Percentiles rank a stretch among this genome's conserved stretches.
Conservation (phyloP, 73 alveolate species). For the Paramecium sonneborni region DNA sequence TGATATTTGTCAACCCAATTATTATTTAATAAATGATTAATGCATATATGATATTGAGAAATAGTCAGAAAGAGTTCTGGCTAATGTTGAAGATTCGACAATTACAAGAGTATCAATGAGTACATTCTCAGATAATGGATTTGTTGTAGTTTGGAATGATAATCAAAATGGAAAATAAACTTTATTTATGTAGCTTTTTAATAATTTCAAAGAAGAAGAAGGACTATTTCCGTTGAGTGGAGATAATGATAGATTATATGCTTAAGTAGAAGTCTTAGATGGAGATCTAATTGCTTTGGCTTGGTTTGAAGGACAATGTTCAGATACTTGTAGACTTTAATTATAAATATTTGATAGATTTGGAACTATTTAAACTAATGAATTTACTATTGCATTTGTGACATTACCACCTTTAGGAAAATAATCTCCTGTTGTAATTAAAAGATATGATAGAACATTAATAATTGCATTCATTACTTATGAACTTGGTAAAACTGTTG, state of each 20-base stretch:
- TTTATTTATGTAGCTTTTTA: neutral
- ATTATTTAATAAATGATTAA: neutral
- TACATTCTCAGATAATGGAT: neutral
- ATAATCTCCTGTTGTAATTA: neutral
- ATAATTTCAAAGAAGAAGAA: neutral
- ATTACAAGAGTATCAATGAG: neutral
- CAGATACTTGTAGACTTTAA: neutral
- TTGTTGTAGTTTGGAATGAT: neutral
- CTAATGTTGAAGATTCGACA: neutral
- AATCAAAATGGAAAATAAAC: neutral
- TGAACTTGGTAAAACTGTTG: neutral
- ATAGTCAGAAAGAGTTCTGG: neutral
- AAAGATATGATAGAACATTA: neutral
- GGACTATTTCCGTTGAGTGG: neutral
- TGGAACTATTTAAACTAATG: neutral
- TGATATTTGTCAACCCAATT: neutral
- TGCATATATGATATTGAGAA: neutral
- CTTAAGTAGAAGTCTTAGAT: neutral
- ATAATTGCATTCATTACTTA: neutral
- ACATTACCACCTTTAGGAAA: neutral
- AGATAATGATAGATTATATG: neutral
- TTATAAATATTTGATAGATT: neutral
- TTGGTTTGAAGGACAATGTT: conserved; percentile 13
- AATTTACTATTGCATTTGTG: neutral
- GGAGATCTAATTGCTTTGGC: neutral